Evolutionary conservation across 2,329 filamentous ascomycete genomes (phyloP), one percentile per base, ranked within the genome.

Genomic region (Monosporascus sp.): DNA sequence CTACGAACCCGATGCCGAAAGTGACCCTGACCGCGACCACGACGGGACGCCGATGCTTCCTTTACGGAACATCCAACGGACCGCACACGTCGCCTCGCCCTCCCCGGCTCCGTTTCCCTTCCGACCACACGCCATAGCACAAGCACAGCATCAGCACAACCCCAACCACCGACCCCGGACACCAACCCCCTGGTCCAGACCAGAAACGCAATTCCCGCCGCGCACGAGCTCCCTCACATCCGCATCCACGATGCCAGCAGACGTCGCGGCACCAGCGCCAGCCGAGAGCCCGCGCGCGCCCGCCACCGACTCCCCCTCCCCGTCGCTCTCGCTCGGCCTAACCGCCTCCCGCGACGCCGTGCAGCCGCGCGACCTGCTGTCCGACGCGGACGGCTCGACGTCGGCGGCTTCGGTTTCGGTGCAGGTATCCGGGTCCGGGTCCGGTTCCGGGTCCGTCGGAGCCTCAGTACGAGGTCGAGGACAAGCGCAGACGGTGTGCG

Each of bases 311-410:
- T 6, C 25, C 5, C 46, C n/a, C 24, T 6, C 47, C 4, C 9
- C 27, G 2, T 15, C 17, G n/a, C 50, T 46, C 15, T 14, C 36
- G 4, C 5, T 48, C 17, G 48, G 14, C 9, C 36, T 15, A 20
- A 18, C 50, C n/a, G 27, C 38, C 18, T 55, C 49, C 41, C 54
- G 24, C 6, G 52, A 53, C 31, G 52, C 34, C 2, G 52, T 54
- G 5, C 51, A 50, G 42, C 50, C 47, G 3, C 52, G 49, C 4
- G 41, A 49, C 15, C 15, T 56, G 9, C 49, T 54, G n/a, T 37
- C 25, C 31, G 44, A 22, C 20, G 31, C 31, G 31, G 31, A 34
- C 11, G 9, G 31, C 31, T 34, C 31, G 9, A 34, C 11, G 31
- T 14, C 31, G 31, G 31, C 31, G 31, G 31, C 9, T 11, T 34